Base-by-base conservation (phyloP, 108 stramenopile species). In the Mediolabrus comicus region DNA sequence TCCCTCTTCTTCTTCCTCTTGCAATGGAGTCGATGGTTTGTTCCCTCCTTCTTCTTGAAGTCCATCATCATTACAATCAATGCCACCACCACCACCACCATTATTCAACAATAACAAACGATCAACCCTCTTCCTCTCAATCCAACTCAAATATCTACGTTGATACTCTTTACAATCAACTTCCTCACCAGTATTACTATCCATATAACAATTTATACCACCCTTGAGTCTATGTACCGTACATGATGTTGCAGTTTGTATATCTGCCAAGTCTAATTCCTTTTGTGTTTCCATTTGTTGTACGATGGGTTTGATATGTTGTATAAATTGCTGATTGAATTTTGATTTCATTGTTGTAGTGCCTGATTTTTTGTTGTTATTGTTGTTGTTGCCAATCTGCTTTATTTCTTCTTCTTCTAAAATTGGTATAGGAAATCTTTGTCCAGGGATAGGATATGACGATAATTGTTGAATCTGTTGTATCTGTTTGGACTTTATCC, bases 221-320 rank as follows among this genome's bases (percentile, higher is more conserved):
- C 64, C 9, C 13, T 14, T 34, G 19, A 33, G 34, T 57, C 38
- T 77, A 31, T 61, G 60, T 35, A 65, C 68, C 27, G 55, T 57
- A 54, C 76, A 77, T 29, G 46, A 29, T 34, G 76, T 77, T 4
- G 30, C 53, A 2, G 13, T 2, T 12, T 16, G 31, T 28, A 64
- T 24, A 35, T 65, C 64, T 4, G n/a, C 41, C 26, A 33, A 31
- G 19, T 77, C 77, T 3, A 14, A 43, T 52, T 54, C 27, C 26
- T 66, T 77, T 13, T 35, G 62, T 17, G 59, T 16, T 51, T 77
- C 77, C 69, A 77, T 77, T 17, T 19, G 51, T 53, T 30, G 55
- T 2, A 71, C 77, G 24, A 77, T 71, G 5, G 77, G 69, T 31
- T 66, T 63, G 2, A 70, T 57, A 22, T 35, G 43, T 49, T 43